phyloP scores from a whole-genome alignment of 2,329 filamentous ascomycete genomes.

The Sarocladium strictum region DNA sequence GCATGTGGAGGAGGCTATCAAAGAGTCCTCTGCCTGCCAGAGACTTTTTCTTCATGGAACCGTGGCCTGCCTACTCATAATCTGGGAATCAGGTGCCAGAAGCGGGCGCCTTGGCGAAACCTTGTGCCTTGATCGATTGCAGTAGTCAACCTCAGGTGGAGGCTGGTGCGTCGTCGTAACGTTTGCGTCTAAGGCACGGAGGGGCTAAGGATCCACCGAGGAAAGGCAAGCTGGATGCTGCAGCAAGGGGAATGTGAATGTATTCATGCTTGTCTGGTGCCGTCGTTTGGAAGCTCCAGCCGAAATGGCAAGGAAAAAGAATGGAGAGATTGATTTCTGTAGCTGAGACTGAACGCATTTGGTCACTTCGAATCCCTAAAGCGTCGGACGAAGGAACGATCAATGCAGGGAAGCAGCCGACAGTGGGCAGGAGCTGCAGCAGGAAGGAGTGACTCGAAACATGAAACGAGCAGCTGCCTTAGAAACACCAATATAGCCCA shows the following conservation, averaged over 20 bases:
- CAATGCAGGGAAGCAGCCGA: neutral
- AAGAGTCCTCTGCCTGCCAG: neutral
- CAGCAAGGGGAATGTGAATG: neutral
- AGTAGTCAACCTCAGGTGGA: neutral
- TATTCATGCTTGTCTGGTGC: neutral
- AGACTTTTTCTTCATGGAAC: neutral
- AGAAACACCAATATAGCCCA: neutral
- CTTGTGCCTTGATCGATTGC: constrained; percentile 8
- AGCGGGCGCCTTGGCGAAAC: constrained; percentile 3
- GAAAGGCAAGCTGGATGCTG: neutral
- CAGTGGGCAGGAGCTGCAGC: neutral
- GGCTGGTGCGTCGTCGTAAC: neutral
- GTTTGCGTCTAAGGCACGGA: constrained; percentile 6
- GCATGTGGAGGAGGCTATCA: neutral
- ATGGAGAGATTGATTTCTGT: neutral
- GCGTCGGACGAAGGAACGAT: neutral
- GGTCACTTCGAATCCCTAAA: no score
- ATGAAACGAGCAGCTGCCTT: constrained; percentile 6
- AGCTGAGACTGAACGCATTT: no score
- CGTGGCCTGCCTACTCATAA: neutral
- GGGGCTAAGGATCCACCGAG: constrained; percentile 1
- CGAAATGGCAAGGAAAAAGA: neutral
- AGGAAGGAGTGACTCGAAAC: constrained; percentile 6
- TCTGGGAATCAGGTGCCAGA: neutral
- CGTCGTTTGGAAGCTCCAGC: neutral